phyloP scores from a whole-genome alignment of 148 eudicot genomes.

The Silene conica region DNA sequence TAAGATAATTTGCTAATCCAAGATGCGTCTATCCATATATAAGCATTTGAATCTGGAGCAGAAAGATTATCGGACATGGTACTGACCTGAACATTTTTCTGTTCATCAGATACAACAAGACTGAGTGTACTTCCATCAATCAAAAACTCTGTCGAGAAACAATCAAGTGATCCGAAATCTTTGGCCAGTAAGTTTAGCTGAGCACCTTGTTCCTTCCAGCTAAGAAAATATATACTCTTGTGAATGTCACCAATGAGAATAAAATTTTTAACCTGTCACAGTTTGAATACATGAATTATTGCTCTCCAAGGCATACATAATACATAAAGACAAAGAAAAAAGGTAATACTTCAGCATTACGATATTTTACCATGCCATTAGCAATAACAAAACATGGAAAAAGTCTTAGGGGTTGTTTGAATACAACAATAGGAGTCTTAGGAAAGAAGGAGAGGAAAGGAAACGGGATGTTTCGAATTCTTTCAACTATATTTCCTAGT shows the following conservation, averaged over 20 bases:
- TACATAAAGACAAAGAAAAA: not conserved
- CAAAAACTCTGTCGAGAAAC: constrained; percentile 90
- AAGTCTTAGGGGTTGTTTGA: not conserved
- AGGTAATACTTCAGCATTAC: not conserved
- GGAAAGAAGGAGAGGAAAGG: too few relatives aligned
- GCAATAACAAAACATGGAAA: not conserved
- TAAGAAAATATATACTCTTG: constrained; percentile 88
- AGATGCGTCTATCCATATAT: not conserved
- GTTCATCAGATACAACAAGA: constrained; percentile 88
- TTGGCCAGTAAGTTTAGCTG: constrained; percentile 86
- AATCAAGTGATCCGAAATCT: constrained; percentile 95
- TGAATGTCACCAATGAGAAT: constrained; percentile 93
- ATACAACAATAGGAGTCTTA: too few relatives aligned
- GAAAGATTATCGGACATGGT: not conserved
- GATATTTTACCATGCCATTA: not conserved
- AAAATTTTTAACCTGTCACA: constrained; percentile 87
- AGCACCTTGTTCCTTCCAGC: constrained; percentile 97
- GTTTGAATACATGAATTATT: not conserved
- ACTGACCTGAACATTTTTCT: constrained; percentile 90
- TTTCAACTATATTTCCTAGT: too few relatives aligned
- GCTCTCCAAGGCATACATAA: not conserved
- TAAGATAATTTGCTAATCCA: not conserved
- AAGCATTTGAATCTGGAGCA: not conserved
- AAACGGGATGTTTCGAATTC: not conserved
- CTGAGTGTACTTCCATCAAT: constrained; percentile 97